Evolutionary conservation across 1,139 yeast species (phyloP).

Genomic region (Yamadazyma mexicana): DNA sequence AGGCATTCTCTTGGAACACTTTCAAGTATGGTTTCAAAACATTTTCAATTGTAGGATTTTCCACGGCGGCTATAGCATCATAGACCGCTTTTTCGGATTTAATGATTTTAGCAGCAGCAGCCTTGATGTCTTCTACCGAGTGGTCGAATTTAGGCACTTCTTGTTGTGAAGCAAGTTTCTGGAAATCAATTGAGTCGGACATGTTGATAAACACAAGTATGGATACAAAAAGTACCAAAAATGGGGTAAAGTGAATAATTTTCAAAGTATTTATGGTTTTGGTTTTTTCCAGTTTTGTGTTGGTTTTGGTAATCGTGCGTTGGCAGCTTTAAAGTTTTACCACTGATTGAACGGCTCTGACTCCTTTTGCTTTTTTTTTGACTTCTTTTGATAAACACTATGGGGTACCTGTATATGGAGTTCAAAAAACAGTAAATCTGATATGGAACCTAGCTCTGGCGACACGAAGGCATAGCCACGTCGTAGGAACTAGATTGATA

Average conservation of each 20-base stretch:
- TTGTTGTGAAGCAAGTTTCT: constrained; percentile 14
- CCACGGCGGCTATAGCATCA: constrained; percentile 52
- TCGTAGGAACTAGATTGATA: constrained; percentile 8
- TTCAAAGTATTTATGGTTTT: neutral
- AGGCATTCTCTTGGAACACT: constrained; percentile 47
- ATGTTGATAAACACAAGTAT: neutral
- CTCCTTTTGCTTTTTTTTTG: neutral
- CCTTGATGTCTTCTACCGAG: constrained; percentile 51
- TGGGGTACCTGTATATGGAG: too few species aligned
- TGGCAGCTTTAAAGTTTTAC: neutral
- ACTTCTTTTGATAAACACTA: neutral
- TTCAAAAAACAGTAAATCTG: constrained; percentile 2
- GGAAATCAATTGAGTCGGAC: constrained; percentile 15
- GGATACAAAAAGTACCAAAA: neutral
- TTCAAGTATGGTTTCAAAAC: constrained; percentile 53
- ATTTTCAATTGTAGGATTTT: constrained; percentile 53
- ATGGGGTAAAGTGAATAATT: neutral
- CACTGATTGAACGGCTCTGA: constrained; percentile 1
- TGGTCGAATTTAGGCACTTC: constrained; percentile 57
- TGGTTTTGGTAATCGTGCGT: neutral
- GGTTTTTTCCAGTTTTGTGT: neutral
- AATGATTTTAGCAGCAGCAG: constrained; percentile 47
- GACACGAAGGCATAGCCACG: constrained; percentile 12
- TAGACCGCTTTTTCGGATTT: constrained; percentile 44
- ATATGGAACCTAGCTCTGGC: constrained; percentile 8